Base-by-base conservation (phyloP, 2,329 filamentous ascomycete species). In the Neonectria neomacrospora region DNA sequence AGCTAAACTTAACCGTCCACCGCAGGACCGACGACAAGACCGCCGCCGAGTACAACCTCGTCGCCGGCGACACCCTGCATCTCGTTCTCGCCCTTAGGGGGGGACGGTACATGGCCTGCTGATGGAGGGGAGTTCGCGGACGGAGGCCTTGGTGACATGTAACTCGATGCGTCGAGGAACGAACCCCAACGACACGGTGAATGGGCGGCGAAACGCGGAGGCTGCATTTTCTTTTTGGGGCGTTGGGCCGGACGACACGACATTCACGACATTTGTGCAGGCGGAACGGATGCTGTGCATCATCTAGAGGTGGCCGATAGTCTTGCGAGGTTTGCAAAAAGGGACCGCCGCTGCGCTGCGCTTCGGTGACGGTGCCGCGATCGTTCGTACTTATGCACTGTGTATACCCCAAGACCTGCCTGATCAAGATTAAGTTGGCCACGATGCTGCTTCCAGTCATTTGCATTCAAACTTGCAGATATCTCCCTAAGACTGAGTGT, bases 1-100 rank as follows among this genome's bases (percentile, higher is more conserved):
- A 23, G n/a, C 61, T 67, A 52, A 52, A 69, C 63, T 37, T 42
- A 23, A 18, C 12, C 23, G 26, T 3, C 11, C 32, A 20, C 45
- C 52, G 66, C 68, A 98, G 95, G 94, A 89, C 90, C 76, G 96
- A 99, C 77, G 95, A 98, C 74, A 97, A 97, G 82, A 95, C 93
- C 11, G 95, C 96, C 7, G 83, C 86, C 58, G 95, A 98, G 74
- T 98, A 98, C 79, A 88, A 88, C 68, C 92, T 99, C 66, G 92
- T 96, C 78, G 93, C 93, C 58, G 96, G 96, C 62, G 93, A 94
- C 66, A 99, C 95, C 37, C 85, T 99, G 72, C 96, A 99, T 85
- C 85, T 99, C 76, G 96, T 99, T 54, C 90, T 99, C 70, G 96
- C 96, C 45, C 89, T 99, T 65, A 89, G 96, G 77, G 96, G 96